Evolutionary conservation across 2,329 filamentous ascomycete genomes (phyloP), one percentile per base, ranked within the genome.

Genomic region (Trichoderma sp.): DNA sequence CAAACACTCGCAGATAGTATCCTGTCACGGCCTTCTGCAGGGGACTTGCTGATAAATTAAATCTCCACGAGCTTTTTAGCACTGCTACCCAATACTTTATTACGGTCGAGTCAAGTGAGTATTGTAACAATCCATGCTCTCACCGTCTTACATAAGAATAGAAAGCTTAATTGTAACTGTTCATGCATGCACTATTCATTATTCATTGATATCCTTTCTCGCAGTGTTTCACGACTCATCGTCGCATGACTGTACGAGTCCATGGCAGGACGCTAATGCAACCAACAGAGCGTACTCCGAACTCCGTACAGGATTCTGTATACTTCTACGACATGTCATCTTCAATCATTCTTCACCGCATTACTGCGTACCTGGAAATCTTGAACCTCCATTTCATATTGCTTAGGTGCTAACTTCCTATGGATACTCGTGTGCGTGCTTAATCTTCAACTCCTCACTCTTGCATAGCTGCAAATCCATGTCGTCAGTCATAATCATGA

Each of bases 381-480:
- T 47, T 39, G 36, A 39, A 47, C 43, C 17, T 47, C 9, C 43
- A 47, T 32, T n/a, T 59, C 39, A 61, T 62, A 62, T 20, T 69
- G 36, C n/a, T 23, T 69, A 62, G 66, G 55, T 69, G 28, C 36
- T 62, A 53, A 50, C 39, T 69, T 4, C 28, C 20, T 69, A 68
- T 36, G 36, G 2, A 69, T 69, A 62, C 39, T 69, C 13, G 7
- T 47, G 36, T 34, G 55, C 30, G 26, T 34, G 55, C 39, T 36
- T 61, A 4, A 23, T 28, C 8, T 34, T 57, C 32, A 43, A 30
- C n/a, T 43, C 13, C 20, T 53, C 34, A 34, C 28, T 50, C 53
- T 28, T 28, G 39, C 28, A 53, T 6, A 50, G 28, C 36, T 53
- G 47, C 9, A 36, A 67, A 43, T n/a, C 15, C 13, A 20, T 43